Base-by-base conservation (phyloP, 1,284 basidiomycete species). In the Ceratobasidium theobromae region DNA sequence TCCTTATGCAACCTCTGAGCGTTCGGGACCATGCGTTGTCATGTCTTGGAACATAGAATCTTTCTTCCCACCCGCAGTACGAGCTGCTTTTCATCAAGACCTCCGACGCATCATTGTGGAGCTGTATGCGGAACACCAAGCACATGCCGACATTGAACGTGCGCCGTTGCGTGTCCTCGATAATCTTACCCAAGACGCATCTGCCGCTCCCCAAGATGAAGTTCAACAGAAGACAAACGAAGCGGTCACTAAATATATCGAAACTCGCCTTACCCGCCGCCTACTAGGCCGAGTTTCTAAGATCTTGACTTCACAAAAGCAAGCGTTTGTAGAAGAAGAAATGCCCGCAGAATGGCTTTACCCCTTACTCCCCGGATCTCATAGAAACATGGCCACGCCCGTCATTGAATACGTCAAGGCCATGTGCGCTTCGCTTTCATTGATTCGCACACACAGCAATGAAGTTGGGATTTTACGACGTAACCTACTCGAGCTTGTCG, bases 1-100 rank as follows among this genome's bases (percentile, higher is more conserved):
- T 70, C 88, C 89, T 0, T 75, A 65, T 25, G 28, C 51, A 25
- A 43, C 62, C 11, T 43, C 49, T 27, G 40, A 35, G 5, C 4
- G n/a, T 27, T 35, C 62, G 14, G 62, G 62, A 8, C 62, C 62
- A 12, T 65, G 62, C 25, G 81, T 97, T 66, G 91, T 94, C 72
- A 94, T 95, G 90, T 84, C 86, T 69, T 99, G 96, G 95, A 99
- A 99, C 75, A 93, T 99, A 69, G 84, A 89, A 68, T 84, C 85
- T 0, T 98, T 98, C 81, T 84, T 99, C 8, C 96, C 97, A 0
- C 83, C 83, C 0, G 87, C 87, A 4, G 80, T 96, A 32, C 95
- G 96, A 72, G 78, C 82, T 9, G 85, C 94, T 70, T 98, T 99
- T 73, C 81, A 83, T 62, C 76, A 81, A 11, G 81, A 87, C 43